Base-by-base conservation (phyloP, 176 grass and related monocot species). In the Miscanthus lutarioriparius region DNA sequence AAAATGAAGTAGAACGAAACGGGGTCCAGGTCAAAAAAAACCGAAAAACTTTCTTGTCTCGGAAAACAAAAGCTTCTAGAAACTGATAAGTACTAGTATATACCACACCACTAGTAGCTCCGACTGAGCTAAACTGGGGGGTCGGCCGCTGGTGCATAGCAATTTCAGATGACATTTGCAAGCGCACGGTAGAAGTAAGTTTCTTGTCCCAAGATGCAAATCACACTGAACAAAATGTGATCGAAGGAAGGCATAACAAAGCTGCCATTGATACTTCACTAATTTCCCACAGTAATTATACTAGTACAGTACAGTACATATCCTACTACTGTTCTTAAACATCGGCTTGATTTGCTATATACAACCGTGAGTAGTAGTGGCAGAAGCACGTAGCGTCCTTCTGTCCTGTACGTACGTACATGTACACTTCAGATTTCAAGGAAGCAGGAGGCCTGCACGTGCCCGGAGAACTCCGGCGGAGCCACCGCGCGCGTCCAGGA, bases 361-460 rank as follows among this genome's bases (percentile, higher is more conserved):
- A 59, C 23, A 27, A 53, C 19, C 28, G 27, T 56, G 22, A 77
- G 14, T 4, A 20, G 32, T 10, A 25, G 38, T 72, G 27, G 27
- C 63, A 43, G 22, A 53, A 16, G 51, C 53, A 27, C 30, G 20
- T 40, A 25, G 78, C 19, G 73, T 39, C 3, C 19, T 37, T 78
- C 19, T 14, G 10, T 30, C 3, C 4, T 0, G 9, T 7, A 27
- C 2, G n/a, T 26, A 25, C 58, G 11, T 59, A 23, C 22, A 75
- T 35, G 28, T 37, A 49, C 25, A 71, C 27, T 37, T 92, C 70
- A 98, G 32, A 98, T 80, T 59, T 90, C 83, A 2, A 95, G 69
- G 83, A 78, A 84, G 90, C 88, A 94, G 3, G 86, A 80, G 0
- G 87, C 88, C 49, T 94, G 90, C n/a, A 94, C 92, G 75, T 96